Evolutionary conservation across 1,284 basidiomycete species (phyloP), one percentile per base, ranked within the genome.

Genomic region (Rhodotorula glutinis): DNA sequence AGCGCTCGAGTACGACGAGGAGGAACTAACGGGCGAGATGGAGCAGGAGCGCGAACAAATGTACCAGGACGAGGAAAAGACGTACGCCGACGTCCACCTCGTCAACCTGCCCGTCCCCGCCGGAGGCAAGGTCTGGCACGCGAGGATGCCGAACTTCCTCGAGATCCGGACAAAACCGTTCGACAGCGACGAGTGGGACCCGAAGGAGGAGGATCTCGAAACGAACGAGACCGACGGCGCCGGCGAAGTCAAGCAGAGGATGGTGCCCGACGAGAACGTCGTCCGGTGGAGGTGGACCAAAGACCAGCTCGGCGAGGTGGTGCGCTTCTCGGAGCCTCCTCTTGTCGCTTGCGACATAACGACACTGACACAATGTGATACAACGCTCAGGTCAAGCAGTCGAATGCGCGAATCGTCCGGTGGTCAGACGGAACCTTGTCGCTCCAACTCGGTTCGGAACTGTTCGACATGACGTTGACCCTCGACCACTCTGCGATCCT

Each of bases 361-460:
- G 14, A 14, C 19, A 11, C 46, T 53, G 11, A 41, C n/a, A 25
- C 29, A 30, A 43, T 21, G 19, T 38, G 25, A 23, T 27, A 16
- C 14, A 54, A 43, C 25, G 0, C 16, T 8, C 77, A 91, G 87
- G 81, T 82, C 74, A 85, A 87, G 70, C 88, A 93, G 81, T 91
- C 91, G 14, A 96, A 96, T 77, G 85, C 87, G 70, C 88, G 92
- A 23, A 82, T 94, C 47, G 86, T 96, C 62, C 86, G 88, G 13
- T 96, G 92, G 92, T 94, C 91, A 29, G 93, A 96, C 76, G 92
- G 92, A 33, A 85, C 88, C 21, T 81, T 91, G 71, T 92, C 90
- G 75, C 83, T 96, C 46, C 87, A 90, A 72, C 82, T 96, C 62
- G 92, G 93, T 58, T 88, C 67, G 78, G 93, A 96, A 76, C 82